phyloP scores from a whole-genome alignment of 129 eudicot species.

The Arctium minus region DNA sequence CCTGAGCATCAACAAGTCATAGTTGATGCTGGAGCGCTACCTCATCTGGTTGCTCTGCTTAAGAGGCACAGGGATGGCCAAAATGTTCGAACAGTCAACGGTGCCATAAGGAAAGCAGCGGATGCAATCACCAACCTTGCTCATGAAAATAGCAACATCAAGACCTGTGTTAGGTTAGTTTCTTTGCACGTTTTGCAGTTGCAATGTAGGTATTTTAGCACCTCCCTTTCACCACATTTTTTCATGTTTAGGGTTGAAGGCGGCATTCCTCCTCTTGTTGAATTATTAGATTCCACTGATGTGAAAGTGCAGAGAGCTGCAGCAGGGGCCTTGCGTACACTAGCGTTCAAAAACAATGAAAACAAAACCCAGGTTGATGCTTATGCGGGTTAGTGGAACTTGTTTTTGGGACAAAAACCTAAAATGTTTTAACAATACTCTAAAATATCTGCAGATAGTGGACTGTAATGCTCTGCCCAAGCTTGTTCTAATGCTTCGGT shows the following conservation, averaged over 20 bases:
- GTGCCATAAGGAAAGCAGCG: slow-evolving; percentile 83
- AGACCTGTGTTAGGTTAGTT: slow-evolving; percentile 76
- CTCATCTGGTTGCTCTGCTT: slow-evolving; percentile 72
- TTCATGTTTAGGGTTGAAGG: slow-evolving; percentile 65
- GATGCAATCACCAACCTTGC: slow-evolving; percentile 98
- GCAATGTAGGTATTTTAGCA: neutral
- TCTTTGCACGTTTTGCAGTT: neutral
- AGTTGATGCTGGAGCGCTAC: slow-evolving; percentile 93
- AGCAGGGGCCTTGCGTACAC: slow-evolving; percentile 81
- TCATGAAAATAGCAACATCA: slow-evolving; percentile 83
- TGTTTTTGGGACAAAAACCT: slow-evolving; percentile 1
- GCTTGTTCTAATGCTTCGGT: slow-evolving; percentile 82
- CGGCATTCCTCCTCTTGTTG: slow-evolving; percentile 96
- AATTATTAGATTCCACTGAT: slow-evolving; percentile 66
- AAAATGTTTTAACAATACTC: neutral
- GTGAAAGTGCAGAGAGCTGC: slow-evolving; percentile 92
- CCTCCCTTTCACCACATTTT: neutral
- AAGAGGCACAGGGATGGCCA: slow-evolving; percentile 42
- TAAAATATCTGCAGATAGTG: slow-evolving; percentile 61
- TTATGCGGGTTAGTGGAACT: neutral
- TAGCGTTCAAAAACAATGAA: slow-evolving; percentile 84
- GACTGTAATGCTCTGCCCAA: slow-evolving; percentile 88
- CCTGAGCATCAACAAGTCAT: slow-evolving; percentile 87
- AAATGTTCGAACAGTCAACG: slow-evolving; percentile 52
- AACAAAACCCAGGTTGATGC: slow-evolving; percentile 73